Evolutionary conservation across 1,284 basidiomycete species (phyloP).

Genomic region (Irpex sp.): DNA sequence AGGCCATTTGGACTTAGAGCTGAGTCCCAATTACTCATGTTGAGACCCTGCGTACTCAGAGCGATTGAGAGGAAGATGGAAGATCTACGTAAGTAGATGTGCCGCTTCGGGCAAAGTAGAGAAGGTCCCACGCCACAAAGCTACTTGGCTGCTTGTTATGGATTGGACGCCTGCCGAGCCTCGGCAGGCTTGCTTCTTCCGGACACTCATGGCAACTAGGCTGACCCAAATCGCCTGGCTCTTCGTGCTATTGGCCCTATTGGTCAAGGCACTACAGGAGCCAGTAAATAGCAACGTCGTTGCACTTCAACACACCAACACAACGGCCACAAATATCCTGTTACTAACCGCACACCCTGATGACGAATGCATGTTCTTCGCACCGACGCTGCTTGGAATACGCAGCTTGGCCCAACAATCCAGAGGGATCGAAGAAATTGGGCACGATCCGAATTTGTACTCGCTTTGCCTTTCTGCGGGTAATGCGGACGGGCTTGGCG

Average conservation of each 20-base stretch:
- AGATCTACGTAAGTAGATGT: too few relatives aligned
- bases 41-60: too few relatives aligned
- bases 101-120: too few relatives aligned
- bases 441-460: conserved; percentile 31
- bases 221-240: conserved; percentile 6
- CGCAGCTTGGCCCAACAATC: conserved; percentile 13
- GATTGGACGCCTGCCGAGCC: neutral
- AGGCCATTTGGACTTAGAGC: too few relatives aligned
- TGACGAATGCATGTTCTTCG: conserved; percentile 92
- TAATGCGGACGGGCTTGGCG: conserved; percentile 81
- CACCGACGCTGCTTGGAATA: conserved; percentile 69
- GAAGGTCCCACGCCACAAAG: neutral
- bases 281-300: conserved; percentile 8
- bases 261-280: conserved; percentile 10
- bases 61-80: too few relatives aligned
- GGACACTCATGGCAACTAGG: neutral
- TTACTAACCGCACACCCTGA: conserved; percentile 87
- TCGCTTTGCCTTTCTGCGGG: conserved; percentile 66
- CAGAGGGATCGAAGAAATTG: conserved; percentile 7
- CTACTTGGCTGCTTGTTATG: neutral
- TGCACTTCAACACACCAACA: neutral
- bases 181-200: neutral
- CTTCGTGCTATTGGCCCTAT: conserved; percentile 11
- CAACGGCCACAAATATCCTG: conserved; percentile 37
- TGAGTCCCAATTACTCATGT: too few relatives aligned